phyloP scores from a whole-genome alignment of 2,329 filamentous ascomycete species.

The Botrytis cinerea region DNA sequence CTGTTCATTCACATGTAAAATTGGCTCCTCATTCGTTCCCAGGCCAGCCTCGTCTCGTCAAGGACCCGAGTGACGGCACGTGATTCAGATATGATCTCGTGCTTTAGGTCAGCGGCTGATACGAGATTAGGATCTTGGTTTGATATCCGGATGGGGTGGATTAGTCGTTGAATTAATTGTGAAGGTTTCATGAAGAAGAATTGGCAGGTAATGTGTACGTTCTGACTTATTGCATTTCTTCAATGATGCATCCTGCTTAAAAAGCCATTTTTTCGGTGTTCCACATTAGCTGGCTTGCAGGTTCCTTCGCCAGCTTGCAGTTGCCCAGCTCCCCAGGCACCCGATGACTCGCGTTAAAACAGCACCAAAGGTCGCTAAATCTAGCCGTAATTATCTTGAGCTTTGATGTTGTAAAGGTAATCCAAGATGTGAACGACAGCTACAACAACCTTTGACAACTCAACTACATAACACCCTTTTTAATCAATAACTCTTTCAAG shows the following conservation, averaged over 20 bases:
- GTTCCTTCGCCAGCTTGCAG: conserved; percentile 9
- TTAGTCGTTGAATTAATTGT: background rate
- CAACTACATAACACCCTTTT: conserved; percentile 12
- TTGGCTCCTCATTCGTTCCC: background rate
- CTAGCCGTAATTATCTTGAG: conserved; percentile 21
- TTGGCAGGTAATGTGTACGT: background rate
- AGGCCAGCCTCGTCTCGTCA: background rate
- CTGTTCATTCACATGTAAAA: background rate
- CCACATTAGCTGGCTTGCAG: background rate
- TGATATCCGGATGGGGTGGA: background rate
- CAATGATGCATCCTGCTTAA: background rate
- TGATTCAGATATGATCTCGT: conserved; percentile 16
- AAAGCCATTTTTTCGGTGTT: conserved; percentile 1
- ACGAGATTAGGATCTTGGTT: background rate
- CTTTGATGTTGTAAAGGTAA: conserved; percentile 24
- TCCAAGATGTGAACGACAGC: conserved; percentile 20
- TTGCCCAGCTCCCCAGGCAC: conserved; percentile 23
- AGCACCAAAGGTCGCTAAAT: conserved; percentile 10
- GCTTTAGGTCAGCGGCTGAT: background rate
- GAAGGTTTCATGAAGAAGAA: background rate
- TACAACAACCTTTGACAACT: conserved; percentile 20
- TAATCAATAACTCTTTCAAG: conserved; percentile 9
- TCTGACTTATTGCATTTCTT: background rate
- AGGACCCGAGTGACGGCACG: conserved; percentile 7
- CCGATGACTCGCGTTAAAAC: conserved; percentile 25